Evolutionary conservation across 2,329 filamentous ascomycete genomes (phyloP), one percentile per base, ranked within the genome.

Genomic region (Elsinoe arachidis): DNA sequence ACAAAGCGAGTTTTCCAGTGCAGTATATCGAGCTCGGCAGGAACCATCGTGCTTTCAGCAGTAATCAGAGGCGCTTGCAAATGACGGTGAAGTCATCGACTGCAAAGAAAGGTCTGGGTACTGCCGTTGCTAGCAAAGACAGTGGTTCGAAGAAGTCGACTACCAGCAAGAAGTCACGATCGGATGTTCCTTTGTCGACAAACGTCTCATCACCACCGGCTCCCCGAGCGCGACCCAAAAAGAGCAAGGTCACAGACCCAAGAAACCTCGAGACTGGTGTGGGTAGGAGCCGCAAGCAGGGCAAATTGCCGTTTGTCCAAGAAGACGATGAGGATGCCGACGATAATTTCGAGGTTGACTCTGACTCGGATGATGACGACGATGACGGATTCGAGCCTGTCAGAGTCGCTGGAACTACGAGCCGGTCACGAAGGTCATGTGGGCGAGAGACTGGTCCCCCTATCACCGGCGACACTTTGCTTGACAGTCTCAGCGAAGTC

Each of bases 1-100:
- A 85, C 67, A 73, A 69, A 61, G 74, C 73, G 43, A 81, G 82
- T 3, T 91, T 95, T 68, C 81, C 88, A 1, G 81, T 83, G 55
- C 83, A 87, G 62, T 96, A 96, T 67, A 77, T 90, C 49, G 60
- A 73, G 67, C 69, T 74, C 43, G 77, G 75, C 10, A 62, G 58
- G n/a, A 76, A 74, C 38, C 73, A 73, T 55, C 65, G 69, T 14
- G 74, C 78, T 14, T 83, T 79, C 62, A 66, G 70, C 17, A 64
- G 63, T 52, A 75, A 77, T 12, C 69, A 71, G 49, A 67, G 69
- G 23, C 68, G 69, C 60, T 59, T 85, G 60, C 75, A 76, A 58
- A 72, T 86, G 52, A 76, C 81, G 61, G 75, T 85, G 39, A 76
- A 77, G 37, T 69, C 75, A 19, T 77, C 77, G 10, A 74, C 77